Evolutionary conservation across 2,329 filamentous ascomycete genomes (phyloP).

Genomic region (Diaporthe longicolla): DNA sequence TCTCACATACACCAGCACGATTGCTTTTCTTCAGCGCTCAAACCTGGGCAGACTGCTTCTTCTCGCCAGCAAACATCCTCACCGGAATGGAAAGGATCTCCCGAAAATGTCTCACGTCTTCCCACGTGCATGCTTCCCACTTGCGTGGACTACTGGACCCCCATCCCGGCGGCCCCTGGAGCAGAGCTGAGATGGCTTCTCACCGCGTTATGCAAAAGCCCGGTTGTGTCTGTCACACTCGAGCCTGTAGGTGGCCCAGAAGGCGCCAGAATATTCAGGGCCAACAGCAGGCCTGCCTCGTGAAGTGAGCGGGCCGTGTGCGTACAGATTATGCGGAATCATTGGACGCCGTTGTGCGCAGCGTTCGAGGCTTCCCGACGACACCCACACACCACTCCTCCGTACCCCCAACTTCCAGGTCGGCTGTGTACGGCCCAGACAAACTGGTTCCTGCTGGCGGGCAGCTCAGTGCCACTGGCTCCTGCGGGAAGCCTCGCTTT

Average conservation of each 20-base stretch:
- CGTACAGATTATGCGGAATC: constrained; percentile 21
- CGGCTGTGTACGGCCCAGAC: constrained; percentile 36
- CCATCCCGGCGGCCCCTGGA: constrained; percentile 21
- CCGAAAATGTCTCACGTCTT: constrained; percentile 36
- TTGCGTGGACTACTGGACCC: background rate
- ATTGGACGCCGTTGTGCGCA: constrained; percentile 30
- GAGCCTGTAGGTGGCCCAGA: constrained; percentile 11
- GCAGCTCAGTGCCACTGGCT: constrained; percentile 36
- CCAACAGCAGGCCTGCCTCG: constrained; percentile 25
- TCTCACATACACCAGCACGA: background rate
- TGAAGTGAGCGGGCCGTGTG: constrained; percentile 19
- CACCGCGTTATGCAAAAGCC: constrained; percentile 39
- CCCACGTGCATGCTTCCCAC: constrained; percentile 29
- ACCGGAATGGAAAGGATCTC: constrained; percentile 24
- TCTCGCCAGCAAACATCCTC: constrained; percentile 14
- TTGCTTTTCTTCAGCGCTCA: constrained; percentile 19
- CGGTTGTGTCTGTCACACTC: constrained; percentile 28
- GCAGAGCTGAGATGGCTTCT: constrained; percentile 20
- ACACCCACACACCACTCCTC: constrained; percentile 15
- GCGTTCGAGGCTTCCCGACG: constrained; percentile 34
- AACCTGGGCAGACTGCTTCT: constrained; percentile 9
- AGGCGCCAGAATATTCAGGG: constrained; percentile 20
- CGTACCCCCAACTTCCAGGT: background rate
- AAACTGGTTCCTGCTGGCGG: constrained; percentile 34
- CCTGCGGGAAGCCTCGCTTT: constrained; percentile 40